Evolutionary conservation across 441 rosid species (phyloP), one percentile per base, ranked within the genome.

Genomic region (Melastoma candidum): DNA sequence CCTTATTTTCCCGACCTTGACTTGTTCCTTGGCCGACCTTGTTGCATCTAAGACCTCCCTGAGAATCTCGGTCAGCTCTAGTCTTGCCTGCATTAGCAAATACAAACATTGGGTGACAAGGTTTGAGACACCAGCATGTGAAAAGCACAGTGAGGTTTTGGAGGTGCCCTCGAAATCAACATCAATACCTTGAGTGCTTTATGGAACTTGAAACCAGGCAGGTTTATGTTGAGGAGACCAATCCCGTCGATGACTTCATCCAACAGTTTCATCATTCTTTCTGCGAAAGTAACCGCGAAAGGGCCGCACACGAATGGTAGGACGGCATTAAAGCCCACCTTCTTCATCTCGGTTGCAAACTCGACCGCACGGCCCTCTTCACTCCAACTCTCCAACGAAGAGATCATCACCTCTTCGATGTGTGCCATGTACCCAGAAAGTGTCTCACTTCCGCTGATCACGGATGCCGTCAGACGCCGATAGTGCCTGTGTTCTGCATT

Each of bases 341-440:
- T n/a, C 54, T 49, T 49, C 47, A 58, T 58, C 48, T 58, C 54
- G 14, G 27, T 44, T 10, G 39, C 49, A 26, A 49, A 58, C 62
- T 58, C 62, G 2, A 49, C 49, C 0, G 54, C 47, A 7, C 6
- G 26, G 44, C 43, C 54, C 48, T 22, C 12, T 7, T 22, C 14
- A 24, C 48, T 32, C 54, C 62, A 58, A 22, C 48, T 24, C 4
- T 58, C 61, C 43, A 49, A 10, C 12, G 54, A 48, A 2, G 22
- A 39, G 39, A 41, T 41, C 54, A 58, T 58, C 12, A 58, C 46
- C 62, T 24, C 54, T 49, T 49, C 39, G 12, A 49, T 12, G 36
- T 24, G 54, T 36, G 49, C 25, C 17, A 58, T 58, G 54, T 49
- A 58, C 47, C 27, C 39, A 47, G 62, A 58, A 47, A 49, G 54